A percentile compares a stretch with the other conserved stretches of the same genome.
Evolutionary conservation across 2,329 filamentous ascomycete species (phyloP).

Genomic region (Pseudohalonectria lignicola): DNA sequence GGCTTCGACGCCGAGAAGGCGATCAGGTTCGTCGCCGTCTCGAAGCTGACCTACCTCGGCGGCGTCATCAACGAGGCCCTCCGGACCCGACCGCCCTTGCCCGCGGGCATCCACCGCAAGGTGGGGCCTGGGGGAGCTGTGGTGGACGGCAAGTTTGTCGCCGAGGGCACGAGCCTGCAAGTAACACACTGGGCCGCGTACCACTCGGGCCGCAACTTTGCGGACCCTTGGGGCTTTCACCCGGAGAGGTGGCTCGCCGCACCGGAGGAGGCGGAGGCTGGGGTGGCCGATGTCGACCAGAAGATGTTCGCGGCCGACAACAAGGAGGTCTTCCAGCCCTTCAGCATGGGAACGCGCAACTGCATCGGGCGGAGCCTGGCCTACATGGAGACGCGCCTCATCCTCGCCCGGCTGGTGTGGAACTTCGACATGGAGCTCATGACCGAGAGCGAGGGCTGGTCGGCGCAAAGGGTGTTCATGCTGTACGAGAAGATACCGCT

Average conservation of each 20-base stretch:
- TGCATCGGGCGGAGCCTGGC: constrained; percentile 11
- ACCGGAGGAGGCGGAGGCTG: constrained; percentile 7
- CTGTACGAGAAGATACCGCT: constrained; percentile 11
- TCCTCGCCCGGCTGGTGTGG: constrained; percentile 11
- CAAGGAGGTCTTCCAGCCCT: constrained; percentile 18
- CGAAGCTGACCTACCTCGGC: constrained; percentile 6
- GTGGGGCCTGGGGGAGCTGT: constrained; percentile 19
- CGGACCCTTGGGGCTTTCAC: constrained; percentile 13
- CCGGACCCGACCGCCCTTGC: constrained; percentile 2
- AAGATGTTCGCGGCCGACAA: constrained; percentile 25
- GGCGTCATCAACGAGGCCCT: constrained; percentile 8
- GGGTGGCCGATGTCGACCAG: neutral
- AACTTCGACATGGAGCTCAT: constrained; percentile 15
- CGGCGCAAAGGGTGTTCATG: constrained; percentile 8
- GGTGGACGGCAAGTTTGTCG: constrained; percentile 17
- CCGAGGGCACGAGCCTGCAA: constrained; percentile 24
- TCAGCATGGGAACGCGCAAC: constrained; percentile 6
- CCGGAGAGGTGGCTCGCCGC: constrained; percentile 22
- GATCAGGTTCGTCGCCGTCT: constrained; percentile 9
- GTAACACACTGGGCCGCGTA: constrained; percentile 13
- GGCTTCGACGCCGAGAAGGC: constrained; percentile 14
- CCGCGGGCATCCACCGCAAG: constrained; percentile 13
- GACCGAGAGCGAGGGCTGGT: constrained; percentile 7
- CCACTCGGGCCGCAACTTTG: constrained; percentile 15
- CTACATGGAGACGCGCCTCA: constrained; percentile 12